Base-by-base conservation (phyloP, 805 yeast species). In the Candida gorgasii region DNA sequence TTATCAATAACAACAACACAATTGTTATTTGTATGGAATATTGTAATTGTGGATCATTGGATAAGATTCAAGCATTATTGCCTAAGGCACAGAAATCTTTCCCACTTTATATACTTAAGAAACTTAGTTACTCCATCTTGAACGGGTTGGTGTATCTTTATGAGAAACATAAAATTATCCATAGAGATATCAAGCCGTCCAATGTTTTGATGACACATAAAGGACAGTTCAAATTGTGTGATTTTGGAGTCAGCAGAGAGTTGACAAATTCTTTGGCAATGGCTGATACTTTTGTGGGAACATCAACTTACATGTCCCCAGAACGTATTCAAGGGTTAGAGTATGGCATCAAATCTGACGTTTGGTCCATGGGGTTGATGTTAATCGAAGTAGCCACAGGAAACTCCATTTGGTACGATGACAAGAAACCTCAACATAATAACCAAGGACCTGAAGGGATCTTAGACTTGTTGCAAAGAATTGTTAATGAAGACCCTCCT, bases 271-370 rank as follows among this genome's bases (percentile, higher is more conserved):
- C 99, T 1, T 78, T 93, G 45, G 74, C 75, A 22, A 63, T 68
- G 69, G 99, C 97, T 0, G 97, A 93, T 56, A 93, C 99, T 0
- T 93, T 93, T 71, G 98, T 93, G 8, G 99, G 99, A 1, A 93
- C 99, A 0, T 89, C 97, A 1, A 89, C 95, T 0, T 93, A 93
- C 60, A 93, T 93, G 76, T 86, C 96, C 1, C 99, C 99, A 0
- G 99, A 93, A 56, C 76, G 99, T 48, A 92, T 93, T 42, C 96
- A 89, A 64, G 99, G 99, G 14, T 88, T 87, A 32, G 83, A 84
- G 8, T 93, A 93, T 64, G 86, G 96, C 7, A 84, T 90, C n/a
- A 89, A 90, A 52, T 92, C 96, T 28, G 99, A 93, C 61, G 92
- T 93, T 9, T 93, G 99, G 99, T 89, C 97, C 0, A 67, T 90